Percentiles rank a stretch among this genome's conserved stretches.
These are phyloP conservation scores for Anastatica hierochuntica DNA, from an alignment of 345 rosid species.

Conservation along the genomic window DNA sequence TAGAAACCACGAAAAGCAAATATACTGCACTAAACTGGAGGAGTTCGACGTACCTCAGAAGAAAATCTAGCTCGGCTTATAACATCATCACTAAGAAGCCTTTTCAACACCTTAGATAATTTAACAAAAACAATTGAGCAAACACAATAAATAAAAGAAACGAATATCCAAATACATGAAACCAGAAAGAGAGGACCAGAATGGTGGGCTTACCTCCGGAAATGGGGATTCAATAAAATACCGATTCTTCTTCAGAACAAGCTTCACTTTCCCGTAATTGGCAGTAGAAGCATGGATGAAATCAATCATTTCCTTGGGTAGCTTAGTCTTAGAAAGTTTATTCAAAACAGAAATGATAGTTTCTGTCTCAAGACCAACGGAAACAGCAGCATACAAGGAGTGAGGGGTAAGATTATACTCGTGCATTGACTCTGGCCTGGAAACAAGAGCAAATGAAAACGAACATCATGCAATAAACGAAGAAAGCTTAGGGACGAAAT, in stretches of 20 bases:
- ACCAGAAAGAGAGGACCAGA: conserved; percentile 9
- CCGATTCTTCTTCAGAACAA: conserved; percentile 84
- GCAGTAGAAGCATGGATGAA: conserved; percentile 83
- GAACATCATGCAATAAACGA: too few species aligned
- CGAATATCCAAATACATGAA: background rate
- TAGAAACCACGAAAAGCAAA: background rate
- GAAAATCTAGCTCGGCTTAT: conserved; percentile 55
- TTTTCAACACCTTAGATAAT: conserved; percentile 62
- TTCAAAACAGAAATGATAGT: conserved; percentile 74
- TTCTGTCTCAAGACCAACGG: conserved; percentile 92
- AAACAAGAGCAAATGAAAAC: background rate
- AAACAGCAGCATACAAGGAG: conserved; percentile 91
- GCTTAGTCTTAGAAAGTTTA: conserved; percentile 85
- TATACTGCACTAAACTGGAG: background rate
- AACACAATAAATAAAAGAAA: background rate
- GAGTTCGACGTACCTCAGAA: conserved; percentile 55
- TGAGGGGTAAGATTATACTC: conserved; percentile 94
- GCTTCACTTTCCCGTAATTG: conserved; percentile 96
- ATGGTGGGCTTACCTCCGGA: conserved; percentile 51
- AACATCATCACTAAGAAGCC: conserved; percentile 59
- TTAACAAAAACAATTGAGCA: background rate
- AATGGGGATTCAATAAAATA: conserved; percentile 90
- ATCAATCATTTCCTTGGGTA: conserved; percentile 84
- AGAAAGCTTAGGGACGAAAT: too few species aligned
- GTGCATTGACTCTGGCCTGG: conserved; percentile 97